A percentile compares a stretch with the other conserved stretches of the same genome.
Evolutionary conservation across 208 protist species (phyloP).

Genomic region (Leishmania tarentolae): DNA sequence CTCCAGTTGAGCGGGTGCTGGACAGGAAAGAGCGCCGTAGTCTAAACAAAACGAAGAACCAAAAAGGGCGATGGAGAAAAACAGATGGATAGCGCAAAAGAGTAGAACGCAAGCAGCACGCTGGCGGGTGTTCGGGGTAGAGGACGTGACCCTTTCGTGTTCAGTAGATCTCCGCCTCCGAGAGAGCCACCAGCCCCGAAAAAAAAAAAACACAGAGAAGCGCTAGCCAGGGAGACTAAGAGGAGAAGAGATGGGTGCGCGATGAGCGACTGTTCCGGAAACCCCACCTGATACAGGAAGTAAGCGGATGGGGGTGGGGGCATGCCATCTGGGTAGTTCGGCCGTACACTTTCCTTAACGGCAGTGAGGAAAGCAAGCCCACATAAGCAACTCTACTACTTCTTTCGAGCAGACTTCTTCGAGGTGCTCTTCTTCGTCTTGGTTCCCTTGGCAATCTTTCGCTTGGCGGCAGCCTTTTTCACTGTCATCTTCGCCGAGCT

Average conservation of each 20-base stretch:
- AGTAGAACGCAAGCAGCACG: background rate
- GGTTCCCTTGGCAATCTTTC: conserved; percentile 12
- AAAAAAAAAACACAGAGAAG: background rate
- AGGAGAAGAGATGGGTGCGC: background rate
- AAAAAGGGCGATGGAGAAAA: background rate
- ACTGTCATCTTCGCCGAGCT: conserved; percentile 29
- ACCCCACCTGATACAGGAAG: background rate
- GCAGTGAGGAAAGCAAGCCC: background rate
- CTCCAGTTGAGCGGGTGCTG: background rate
- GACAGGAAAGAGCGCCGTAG: background rate
- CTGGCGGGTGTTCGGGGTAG: background rate
- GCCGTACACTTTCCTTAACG: background rate
- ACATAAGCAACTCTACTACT: background rate
- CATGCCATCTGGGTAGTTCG: background rate
- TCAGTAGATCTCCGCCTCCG: background rate
- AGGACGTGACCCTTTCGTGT: too few relatives aligned
- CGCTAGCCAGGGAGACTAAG: background rate
- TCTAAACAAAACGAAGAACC: background rate
- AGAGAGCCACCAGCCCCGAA: background rate
- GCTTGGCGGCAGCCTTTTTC: conserved; percentile 25
- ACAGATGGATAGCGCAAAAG: background rate
- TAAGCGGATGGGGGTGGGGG: background rate
- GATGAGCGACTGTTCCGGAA: background rate
- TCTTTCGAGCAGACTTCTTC: background rate
- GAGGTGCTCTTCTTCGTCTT: background rate